phyloP scores from a whole-genome alignment of 495 filamentous ascomycete genomes.

The Glonium stellatum region DNA sequence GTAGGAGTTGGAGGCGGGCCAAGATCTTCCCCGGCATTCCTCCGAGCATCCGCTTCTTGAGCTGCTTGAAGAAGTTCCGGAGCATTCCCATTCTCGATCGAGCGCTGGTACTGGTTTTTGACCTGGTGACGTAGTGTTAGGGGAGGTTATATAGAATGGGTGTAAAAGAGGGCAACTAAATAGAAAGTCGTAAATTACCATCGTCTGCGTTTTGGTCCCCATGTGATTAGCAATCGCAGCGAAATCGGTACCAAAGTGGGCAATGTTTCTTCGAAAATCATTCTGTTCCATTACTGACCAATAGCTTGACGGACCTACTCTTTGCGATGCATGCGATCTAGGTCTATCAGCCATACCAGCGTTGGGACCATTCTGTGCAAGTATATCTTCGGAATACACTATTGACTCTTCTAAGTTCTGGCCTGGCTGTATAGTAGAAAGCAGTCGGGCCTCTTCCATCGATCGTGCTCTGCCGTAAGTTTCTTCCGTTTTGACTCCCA shows the following conservation, averaged over 20 bases:
- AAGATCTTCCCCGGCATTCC: constrained; percentile 59
- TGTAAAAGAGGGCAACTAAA: not conserved
- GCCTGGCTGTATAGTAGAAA: not conserved
- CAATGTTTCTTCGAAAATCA: constrained; percentile 72
- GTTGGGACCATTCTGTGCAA: constrained; percentile 9
- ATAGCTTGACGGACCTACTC: constrained; percentile 69
- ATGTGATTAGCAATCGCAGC: constrained; percentile 74
- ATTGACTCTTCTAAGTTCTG: constrained; percentile 17
- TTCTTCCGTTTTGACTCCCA: constrained; percentile 23
- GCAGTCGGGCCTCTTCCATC: constrained; percentile 11
- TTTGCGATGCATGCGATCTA: constrained; percentile 6
- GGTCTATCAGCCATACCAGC: constrained; percentile 15
- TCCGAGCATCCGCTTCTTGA: constrained; percentile 62
- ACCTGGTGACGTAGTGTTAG: constrained; percentile 49
- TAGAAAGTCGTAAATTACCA: constrained; percentile 54
- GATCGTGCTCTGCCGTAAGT: constrained; percentile 4
- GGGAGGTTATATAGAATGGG: constrained; percentile 8
- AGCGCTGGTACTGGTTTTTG: constrained; percentile 82
- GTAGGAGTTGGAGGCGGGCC: constrained; percentile 58
- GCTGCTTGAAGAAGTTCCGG: constrained; percentile 64
- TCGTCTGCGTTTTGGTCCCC: constrained; percentile 86
- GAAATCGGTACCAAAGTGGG: constrained; percentile 85
- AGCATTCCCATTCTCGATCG: constrained; percentile 57
- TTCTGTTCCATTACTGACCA: constrained; percentile 90
- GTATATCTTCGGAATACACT: constrained; percentile 13